These are phyloP conservation scores for Hemileia vastatrix DNA, from an alignment of 1,284 basidiomycete species.

Conservation along the genomic window DNA sequence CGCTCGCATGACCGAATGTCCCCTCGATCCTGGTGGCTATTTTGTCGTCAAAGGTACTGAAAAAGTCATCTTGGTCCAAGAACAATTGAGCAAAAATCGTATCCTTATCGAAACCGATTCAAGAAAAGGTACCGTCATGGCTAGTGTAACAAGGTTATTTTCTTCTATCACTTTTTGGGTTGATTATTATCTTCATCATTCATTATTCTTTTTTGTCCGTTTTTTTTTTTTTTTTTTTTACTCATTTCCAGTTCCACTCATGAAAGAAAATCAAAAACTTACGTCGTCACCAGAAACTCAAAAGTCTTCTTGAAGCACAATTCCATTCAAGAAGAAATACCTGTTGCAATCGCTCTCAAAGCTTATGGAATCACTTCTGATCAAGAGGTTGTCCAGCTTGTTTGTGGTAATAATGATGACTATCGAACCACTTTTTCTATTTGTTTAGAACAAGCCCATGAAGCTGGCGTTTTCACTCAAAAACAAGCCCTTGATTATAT, in stretches of 20 bases:
- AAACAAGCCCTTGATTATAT: constrained; percentile 95
- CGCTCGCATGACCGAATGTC: constrained; percentile 89
- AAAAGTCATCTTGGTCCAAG: constrained; percentile 98
- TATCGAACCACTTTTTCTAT: constrained; percentile 83
- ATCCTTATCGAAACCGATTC: constrained; percentile 93
- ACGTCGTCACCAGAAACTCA: constrained; percentile 87
- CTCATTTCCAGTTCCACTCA: constrained; percentile 67
- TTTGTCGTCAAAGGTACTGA: constrained; percentile 99
- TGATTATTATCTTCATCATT: neutral
- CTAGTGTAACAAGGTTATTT: constrained; percentile 87
- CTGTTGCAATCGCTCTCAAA: constrained; percentile 91
- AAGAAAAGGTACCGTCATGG: constrained; percentile 77
- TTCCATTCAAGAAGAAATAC: constrained; percentile 93
- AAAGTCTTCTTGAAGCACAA: constrained; percentile 97
- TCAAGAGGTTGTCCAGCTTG: constrained; percentile 91
- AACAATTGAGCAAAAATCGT: constrained; percentile 97
- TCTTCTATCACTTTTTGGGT: neutral
- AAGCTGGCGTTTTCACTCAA: constrained; percentile 75
- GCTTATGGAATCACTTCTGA: constrained; percentile 93
- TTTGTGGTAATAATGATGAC: constrained; percentile 81
- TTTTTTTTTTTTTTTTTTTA: neutral
- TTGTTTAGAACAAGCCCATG: constrained; percentile 76
- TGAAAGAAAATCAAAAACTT: constrained; percentile 97
- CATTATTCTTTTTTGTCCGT: neutral
- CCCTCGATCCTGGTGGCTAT: constrained; percentile 95